A percentile compares a stretch with the other conserved stretches of the same genome.
Evolutionary conservation across 371 early-diverging fungal genomes (phyloP).

Genomic region (Nematocida major): DNA sequence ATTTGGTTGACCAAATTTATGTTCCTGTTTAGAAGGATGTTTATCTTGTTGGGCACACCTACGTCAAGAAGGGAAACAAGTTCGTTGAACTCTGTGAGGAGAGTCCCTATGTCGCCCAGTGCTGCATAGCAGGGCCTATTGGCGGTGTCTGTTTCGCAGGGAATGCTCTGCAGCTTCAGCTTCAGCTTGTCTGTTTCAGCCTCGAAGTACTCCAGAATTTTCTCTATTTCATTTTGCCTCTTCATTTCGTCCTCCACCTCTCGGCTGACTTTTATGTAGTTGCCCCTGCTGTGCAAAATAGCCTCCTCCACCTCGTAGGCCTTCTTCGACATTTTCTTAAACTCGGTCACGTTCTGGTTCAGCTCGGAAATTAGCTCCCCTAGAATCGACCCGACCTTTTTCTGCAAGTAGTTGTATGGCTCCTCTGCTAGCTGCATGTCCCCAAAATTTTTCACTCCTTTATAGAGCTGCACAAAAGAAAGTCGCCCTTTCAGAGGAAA

Average conservation of each 20-base stretch:
- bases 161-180: background rate
- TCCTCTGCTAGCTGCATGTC: conserved; percentile 33
- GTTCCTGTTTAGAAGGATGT: conserved; percentile 44
- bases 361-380: conserved; percentile 38
- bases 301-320: conserved; percentile 42
- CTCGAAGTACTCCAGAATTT: conserved; percentile 47
- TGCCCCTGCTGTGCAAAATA: conserved; percentile 21
- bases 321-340: conserved; percentile 35
- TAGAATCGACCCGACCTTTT: conserved; percentile 33
- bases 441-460: background rate
- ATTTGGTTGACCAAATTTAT: conserved; percentile 39
- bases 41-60: conserved; percentile 25
- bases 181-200: conserved; percentile 40
- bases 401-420: conserved; percentile 50
- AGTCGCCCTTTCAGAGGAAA: too few relatives aligned
- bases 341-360: conserved; percentile 38
- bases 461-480: too few relatives aligned
- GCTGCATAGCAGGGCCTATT: background rate
- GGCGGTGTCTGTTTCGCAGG: background rate
- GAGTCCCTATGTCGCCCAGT: conserved; percentile 27
- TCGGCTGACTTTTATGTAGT: conserved; percentile 29
- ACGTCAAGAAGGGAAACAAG: conserved; percentile 14
- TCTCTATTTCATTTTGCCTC: conserved; percentile 43
- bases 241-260: conserved; percentile 38
- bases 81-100: conserved; percentile 39